Percentiles rank a stretch among this genome's conserved stretches.
phyloP scores from a whole-genome alignment of 306 rosid species.

The Medicago lupulina region DNA sequence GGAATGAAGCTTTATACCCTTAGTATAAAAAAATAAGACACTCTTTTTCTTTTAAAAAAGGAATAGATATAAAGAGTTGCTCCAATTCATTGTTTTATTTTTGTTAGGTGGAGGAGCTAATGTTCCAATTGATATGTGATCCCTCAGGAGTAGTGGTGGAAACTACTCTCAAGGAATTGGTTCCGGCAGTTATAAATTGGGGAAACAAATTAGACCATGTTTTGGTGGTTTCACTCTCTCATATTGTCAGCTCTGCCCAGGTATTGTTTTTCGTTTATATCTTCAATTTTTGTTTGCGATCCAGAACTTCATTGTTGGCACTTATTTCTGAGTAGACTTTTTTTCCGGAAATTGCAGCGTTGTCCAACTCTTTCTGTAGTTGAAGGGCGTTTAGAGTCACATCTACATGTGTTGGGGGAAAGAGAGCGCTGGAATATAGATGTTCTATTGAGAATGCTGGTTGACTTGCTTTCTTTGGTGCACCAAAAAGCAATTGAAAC shows the following conservation, averaged over 20 bases:
- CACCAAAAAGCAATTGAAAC: constrained; percentile 76
- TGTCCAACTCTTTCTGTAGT: constrained; percentile 94
- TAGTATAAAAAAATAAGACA: constrained; percentile 49
- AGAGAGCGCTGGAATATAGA: constrained; percentile 92
- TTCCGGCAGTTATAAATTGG: constrained; percentile 90
- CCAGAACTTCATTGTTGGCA: constrained; percentile 29
- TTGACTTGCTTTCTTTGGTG: constrained; percentile 72
- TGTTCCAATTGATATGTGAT: constrained; percentile 95
- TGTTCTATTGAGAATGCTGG: constrained; percentile 72
- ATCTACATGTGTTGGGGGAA: constrained; percentile 87
- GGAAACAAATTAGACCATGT: constrained; percentile 87
- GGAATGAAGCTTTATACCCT: constrained; percentile 74
- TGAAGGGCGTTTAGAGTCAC: constrained; percentile 86
- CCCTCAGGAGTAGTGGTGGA: constrained; percentile 98
- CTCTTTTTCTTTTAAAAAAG: constrained; percentile 23
- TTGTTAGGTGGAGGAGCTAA: constrained; percentile 92
- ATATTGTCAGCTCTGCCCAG: constrained; percentile 75
- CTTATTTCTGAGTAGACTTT: constrained; percentile 30
- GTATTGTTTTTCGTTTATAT: constrained; percentile 51
- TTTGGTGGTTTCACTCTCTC: constrained; percentile 70
- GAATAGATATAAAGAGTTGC: constrained; percentile 40
- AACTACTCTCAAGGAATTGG: constrained; percentile 74
- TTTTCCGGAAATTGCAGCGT: constrained; percentile 55
- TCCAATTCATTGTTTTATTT: constrained; percentile 51
- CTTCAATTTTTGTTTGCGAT: constrained; percentile 27